Percentiles rank a stretch among this genome's conserved stretches.
Evolutionary conservation across 495 filamentous ascomycete genomes (phyloP).

Genomic region (Viridothelium virens): DNA sequence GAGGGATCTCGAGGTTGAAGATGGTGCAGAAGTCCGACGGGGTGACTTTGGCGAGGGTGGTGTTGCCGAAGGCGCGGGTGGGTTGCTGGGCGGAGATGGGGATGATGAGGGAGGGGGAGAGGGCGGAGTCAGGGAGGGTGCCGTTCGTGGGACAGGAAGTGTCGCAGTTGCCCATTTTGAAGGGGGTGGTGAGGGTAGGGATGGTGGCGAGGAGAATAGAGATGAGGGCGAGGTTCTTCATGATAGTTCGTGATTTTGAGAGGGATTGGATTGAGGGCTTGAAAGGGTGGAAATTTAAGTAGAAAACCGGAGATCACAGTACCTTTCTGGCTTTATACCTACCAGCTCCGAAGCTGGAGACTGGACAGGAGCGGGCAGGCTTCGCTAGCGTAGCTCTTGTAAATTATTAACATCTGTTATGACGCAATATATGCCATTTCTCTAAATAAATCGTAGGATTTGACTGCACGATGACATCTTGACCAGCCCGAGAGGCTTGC

Average conservation of each 20-base stretch:
- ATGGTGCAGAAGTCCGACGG: conserved; percentile 24
- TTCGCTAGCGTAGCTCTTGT: no score
- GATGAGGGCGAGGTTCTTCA: not conserved
- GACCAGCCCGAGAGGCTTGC: no score
- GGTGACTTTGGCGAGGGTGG: conserved; percentile 15
- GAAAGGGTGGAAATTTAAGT: not conserved
- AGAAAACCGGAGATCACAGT: not conserved
- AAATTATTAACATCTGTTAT: no score
- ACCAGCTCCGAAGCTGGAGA: no score
- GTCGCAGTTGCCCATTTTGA: not conserved
- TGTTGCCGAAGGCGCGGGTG: conserved; percentile 17
- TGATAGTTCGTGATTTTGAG: not conserved
- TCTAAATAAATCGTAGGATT: no score
- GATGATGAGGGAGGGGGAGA: conserved; percentile 21
- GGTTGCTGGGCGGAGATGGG: conserved; percentile 20
- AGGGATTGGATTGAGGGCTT: not conserved
- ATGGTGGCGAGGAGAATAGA: not conserved
- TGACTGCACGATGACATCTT: no score
- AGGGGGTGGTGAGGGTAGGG: not conserved
- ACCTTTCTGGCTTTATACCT: no score
- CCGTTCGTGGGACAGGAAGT: conserved; percentile 20
- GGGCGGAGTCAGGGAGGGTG: conserved; percentile 17
- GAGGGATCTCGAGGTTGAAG: conserved; percentile 26
- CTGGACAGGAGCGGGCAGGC: no score
- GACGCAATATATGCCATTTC: no score